Base-by-base conservation (phyloP, 2,329 filamentous ascomycete genomes). In the Alternaria incomplexa region DNA sequence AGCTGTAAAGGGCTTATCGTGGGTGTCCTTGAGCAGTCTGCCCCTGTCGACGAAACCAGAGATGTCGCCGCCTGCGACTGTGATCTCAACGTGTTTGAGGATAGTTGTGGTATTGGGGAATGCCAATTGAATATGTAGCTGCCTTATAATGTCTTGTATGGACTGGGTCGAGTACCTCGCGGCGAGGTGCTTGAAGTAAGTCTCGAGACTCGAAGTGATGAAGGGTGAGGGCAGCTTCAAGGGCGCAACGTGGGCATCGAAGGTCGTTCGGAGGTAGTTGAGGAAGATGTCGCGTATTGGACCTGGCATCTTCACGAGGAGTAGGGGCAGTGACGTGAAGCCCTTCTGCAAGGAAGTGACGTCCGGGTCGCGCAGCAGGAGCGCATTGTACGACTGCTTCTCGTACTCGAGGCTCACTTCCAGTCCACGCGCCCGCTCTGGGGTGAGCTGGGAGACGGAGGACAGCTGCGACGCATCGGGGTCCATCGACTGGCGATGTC, bases 141-240 rank as follows among this genome's bases (percentile, higher is more conserved):
- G 72, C 10, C 73, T 69, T 45, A 80, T 69, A 15, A 77, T 65
- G 57, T 77, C 69, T 36, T 69, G 67, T 12, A 79, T 75, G 6
- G 73, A 62, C 56, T 77, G 73, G 3, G 72, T 75, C 5, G 77
- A 77, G 56, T 57, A 59, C 53, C 46, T 48, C 26, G 74, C 65
- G 4, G 85, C 82, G 13, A 94, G 81, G 60, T 86, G 83, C 13
- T 87, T 88, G 58, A 95, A 83, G 63, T 93, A 88, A 0, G 70
- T 78, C 62, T 85, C 83, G 15, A 86, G 74, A 2, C 77, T 75
- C 0, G 73, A 67, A n/a, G 81, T 82, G 30, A 86, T 76, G 62
- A 85, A 84, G 8, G 68, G 62, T 0, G 84, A 81, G 0, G 82
- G 74, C 4, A 87, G 78, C 6, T 75, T 77, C 23, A 87, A 65